A percentile compares a stretch with the other conserved stretches of the same genome.
phyloP scores from a whole-genome alignment of 495 filamentous ascomycete species.

The Penicillium turbatum region DNA sequence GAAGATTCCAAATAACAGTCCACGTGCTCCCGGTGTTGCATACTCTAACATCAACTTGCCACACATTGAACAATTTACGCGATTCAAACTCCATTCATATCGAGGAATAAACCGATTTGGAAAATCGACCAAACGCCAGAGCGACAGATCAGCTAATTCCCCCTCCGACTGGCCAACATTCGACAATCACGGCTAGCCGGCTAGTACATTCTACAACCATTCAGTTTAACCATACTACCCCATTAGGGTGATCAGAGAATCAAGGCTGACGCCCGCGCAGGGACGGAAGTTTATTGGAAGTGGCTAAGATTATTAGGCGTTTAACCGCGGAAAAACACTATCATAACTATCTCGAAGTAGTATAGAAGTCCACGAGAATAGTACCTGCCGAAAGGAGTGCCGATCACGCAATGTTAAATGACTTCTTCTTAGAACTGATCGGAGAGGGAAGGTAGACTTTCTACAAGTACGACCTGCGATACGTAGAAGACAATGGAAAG shows the following conservation, averaged over 20 bases:
- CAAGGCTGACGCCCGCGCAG: neutral
- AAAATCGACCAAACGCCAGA: neutral
- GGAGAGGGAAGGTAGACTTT: neutral
- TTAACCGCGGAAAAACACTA: neutral
- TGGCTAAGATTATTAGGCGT: neutral
- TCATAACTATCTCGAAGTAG: neutral
- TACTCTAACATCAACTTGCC: neutral
- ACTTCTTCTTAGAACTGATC: neutral
- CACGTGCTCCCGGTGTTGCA: neutral
- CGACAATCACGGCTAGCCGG: neutral
- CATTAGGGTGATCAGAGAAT: neutral
- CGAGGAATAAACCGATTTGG: neutral
- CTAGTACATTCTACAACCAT: neutral
- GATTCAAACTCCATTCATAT: too few species aligned
- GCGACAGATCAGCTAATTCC: neutral
- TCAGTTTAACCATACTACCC: neutral
- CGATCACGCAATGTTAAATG: neutral
- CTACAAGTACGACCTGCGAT: neutral
- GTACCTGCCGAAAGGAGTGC: neutral
- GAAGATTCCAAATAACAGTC: neutral
- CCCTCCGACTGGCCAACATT: neutral
- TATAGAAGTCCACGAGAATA: neutral
- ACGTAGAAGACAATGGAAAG: neutral
- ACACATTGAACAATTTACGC: neutral
- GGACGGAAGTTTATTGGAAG: neutral